Evolutionary conservation across 768 basidiomycete species (phyloP), one percentile per base, ranked within the genome.

Genomic region (Boletellus emodensis): DNA sequence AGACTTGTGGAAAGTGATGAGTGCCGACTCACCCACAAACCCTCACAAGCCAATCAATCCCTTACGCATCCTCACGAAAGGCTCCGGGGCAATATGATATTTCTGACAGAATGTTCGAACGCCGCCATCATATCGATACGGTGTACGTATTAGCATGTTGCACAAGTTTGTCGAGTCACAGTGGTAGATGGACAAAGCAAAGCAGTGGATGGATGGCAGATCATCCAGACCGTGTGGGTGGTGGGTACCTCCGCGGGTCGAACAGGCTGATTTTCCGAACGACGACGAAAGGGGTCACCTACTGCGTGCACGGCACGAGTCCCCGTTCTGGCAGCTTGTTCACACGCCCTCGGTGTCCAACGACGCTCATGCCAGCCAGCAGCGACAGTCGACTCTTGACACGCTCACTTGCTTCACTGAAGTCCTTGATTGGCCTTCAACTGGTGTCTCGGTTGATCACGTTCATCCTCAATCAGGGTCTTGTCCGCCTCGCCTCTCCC

Each of bases 401-500:
- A 13, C 62, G 52, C 22, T 70, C 67, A 9, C 54, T 83, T 2
- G 61, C 72, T 6, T 75, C 79, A 6, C 74, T 73, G 13, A 72
- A 76, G 13, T 86, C 87, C 24, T 79, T 99, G 30, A 84, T 99
- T 55, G 81, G 82, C 28, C 81, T 98, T 15, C 96, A 98, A 62
- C 75, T 96, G 30, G 73, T 87, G 49, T 90, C 94, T 45, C 80
- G 96, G 0, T 58, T 87, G 4, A 76, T 94, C 62, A 97, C 96
- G 0, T 99, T 96, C 66, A 63, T 76, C 5, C 77, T 99, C 22
- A 98, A 98, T 69, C 94, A 96, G 67, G 80, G 82, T 0, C 76
- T 97, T 12, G 75, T 97, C 36, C 84, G 92, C 1, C 75, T 94
- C 26, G 85, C 87, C 2, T 84, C 91, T 0, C 94, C 94, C 1